These are phyloP conservation scores for Nissolia schottii DNA, from an alignment of 306 rosid species.

Conservation along the genomic window DNA sequence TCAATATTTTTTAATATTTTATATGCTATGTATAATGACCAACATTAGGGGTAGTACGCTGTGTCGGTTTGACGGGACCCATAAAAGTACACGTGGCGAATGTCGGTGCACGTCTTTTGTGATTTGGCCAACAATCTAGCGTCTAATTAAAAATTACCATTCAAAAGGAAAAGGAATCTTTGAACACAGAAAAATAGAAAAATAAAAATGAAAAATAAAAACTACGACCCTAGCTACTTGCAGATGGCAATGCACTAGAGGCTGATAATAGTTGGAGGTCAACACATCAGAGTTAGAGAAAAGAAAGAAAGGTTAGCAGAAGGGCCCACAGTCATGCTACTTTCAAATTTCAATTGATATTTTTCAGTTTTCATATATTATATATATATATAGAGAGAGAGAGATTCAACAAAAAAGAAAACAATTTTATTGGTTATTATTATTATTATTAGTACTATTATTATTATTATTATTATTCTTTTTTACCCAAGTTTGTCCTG, in stretches of 20 bases:
- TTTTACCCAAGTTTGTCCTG: neutral
- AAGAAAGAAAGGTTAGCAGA: neutral
- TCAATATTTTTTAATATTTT: no score
- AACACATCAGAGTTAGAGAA: neutral
- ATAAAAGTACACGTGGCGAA: neutral
- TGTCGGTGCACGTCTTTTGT: slow-evolving; percentile 14
- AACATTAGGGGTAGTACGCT: no score
- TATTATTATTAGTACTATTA: neutral
- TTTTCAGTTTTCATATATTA: no score
- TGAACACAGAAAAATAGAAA: neutral
- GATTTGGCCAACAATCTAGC: neutral
- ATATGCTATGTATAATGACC: no score
- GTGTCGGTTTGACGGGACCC: slow-evolving; percentile 9
- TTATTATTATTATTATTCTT: neutral
- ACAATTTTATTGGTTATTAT: no score
- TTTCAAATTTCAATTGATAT: no score
- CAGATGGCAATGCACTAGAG: neutral
- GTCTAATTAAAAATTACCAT: neutral
- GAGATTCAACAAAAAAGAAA: no score
- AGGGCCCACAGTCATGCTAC: neutral
- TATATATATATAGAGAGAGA: no score
- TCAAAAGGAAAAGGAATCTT: neutral
- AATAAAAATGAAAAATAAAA: neutral
- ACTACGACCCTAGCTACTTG: neutral
- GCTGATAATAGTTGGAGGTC: neutral